Evolutionary conservation across 352 stramenopile species (phyloP).

Genomic region (Pythium coloratum): DNA sequence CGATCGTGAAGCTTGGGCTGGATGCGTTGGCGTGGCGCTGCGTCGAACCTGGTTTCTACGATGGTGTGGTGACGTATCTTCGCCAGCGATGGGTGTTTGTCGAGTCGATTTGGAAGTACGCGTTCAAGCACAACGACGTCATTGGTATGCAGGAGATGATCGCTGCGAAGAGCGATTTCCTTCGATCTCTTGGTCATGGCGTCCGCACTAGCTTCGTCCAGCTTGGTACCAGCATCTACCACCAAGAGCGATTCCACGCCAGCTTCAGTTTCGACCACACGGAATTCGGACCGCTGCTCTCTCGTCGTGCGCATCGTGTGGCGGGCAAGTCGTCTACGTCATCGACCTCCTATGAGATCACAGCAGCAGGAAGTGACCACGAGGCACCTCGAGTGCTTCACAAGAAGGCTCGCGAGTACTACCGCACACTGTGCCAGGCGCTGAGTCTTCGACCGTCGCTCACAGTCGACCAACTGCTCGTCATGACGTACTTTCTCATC

Average conservation of each 20-base stretch:
- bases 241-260: conserved; percentile 30
- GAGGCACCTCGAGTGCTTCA: conserved; percentile 34
- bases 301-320: conserved; percentile 40
- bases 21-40: conserved; percentile 52
- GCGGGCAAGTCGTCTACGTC: conserved; percentile 14
- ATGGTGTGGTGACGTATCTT: conserved; percentile 33
- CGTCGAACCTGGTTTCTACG: conserved; percentile 40
- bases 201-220: conserved; percentile 33
- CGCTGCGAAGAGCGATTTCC: conserved; percentile 20
- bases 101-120: conserved; percentile 51
- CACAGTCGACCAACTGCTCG: conserved; percentile 38
- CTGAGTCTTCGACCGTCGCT: conserved; percentile 27
- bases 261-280: conserved; percentile 40
- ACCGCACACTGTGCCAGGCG: conserved; percentile 40
- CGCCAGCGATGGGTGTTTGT: conserved; percentile 41
- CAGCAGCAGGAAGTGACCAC: background rate
- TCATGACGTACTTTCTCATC: conserved; percentile 48
- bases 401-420: conserved; percentile 39
- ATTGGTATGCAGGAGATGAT: conserved; percentile 37
- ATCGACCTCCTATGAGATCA: background rate
- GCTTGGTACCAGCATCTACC: conserved; percentile 26
- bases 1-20: conserved; percentile 29
- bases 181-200: conserved; percentile 32
- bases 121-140: conserved; percentile 44
- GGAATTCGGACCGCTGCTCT: conserved; percentile 51